Base-by-base conservation (phyloP, 495 filamentous ascomycete genomes). In the Neurospora tetraspora region DNA sequence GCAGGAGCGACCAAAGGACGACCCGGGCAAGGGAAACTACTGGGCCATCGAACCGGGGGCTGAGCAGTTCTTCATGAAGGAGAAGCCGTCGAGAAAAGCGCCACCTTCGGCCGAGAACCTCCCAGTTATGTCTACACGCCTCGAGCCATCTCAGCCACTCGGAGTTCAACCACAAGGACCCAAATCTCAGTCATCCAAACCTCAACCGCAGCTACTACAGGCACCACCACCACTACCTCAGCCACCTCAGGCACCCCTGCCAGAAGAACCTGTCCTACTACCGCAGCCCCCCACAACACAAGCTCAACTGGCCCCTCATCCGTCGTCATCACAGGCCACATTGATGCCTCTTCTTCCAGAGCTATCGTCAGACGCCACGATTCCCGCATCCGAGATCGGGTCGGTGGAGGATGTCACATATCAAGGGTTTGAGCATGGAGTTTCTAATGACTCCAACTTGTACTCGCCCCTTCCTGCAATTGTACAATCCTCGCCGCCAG, bases 1-100 rank as follows among this genome's bases (percentile, higher is more conserved):
- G 81, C 92, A 96, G 79, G 94, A 97, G 81, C 88, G 95, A 70
- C 96, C 96, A 31, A 98, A 98, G 83, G 94, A 97, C 82, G 96
- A 99, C 78, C 94, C 94, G 1, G 96, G 96, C 71, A 98, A 98
- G 82, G 96, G 96, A n/a, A 94, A 97, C 81, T 98, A 99, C 81
- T 99, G 96, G 96, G 88, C 89, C 18, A 97, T 99, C 76, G 88
- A 93, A 77, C 86, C 88, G n/a, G 96, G 96, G 0, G 90, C 91
- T 81, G 96, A 99, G 80, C 83, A 89, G 27, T 90, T 94, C 71
- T 98, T 96, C 78, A 85, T 96, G 80, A 95, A 94, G 79, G 92
- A 94, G 75, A 97, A 94, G 82, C 86, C 86, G 20, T 85, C 82
- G 40, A 83, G 84, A 75, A 91, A 87, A 76, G 70, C 81, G 14